Conservation (phyloP, 2,329 filamentous ascomycete species). For the Aspergillus jensenii region DNA sequence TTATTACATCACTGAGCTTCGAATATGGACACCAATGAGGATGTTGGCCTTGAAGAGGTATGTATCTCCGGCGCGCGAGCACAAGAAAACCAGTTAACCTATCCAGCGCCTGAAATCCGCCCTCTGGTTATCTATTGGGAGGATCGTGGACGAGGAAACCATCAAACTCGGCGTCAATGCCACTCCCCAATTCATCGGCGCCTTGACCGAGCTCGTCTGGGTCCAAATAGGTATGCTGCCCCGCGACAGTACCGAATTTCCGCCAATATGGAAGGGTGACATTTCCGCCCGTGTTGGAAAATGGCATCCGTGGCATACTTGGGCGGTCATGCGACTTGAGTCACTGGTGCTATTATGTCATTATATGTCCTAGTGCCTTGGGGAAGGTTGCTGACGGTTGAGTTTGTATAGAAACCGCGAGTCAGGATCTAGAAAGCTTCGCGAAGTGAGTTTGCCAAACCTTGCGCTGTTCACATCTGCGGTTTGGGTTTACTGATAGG, state of each 20-base stretch:
- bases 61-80: neutral
- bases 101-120: slow-evolving; percentile 75
- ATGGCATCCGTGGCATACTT: neutral
- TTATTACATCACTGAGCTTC: too few relatives aligned
- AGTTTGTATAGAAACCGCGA: slow-evolving; percentile 47
- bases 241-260: neutral
- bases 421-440: slow-evolving; percentile 64
- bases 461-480: neutral
- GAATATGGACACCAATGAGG: slow-evolving; percentile 29
- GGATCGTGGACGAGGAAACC: slow-evolving; percentile 84
- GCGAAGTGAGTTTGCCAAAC: slow-evolving; percentile 46
- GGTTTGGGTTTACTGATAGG: neutral
- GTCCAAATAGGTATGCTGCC: slow-evolving; percentile 69
- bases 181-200: slow-evolving; percentile 86
- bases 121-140: slow-evolving; percentile 79
- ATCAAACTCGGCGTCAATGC: slow-evolving; percentile 74
- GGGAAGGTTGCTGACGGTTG: neutral
- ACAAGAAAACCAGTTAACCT: neutral
- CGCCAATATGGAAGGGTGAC: neutral
- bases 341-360: slow-evolving; percentile 4
- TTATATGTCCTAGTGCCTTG: neutral
- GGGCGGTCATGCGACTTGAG: neutral
- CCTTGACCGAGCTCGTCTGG: slow-evolving; percentile 83
- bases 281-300: neutral
- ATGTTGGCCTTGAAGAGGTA: slow-evolving; percentile 37